phyloP scores from a whole-genome alignment of 2,329 filamentous ascomycete genomes.

The Paracoccidioides lutzii region DNA sequence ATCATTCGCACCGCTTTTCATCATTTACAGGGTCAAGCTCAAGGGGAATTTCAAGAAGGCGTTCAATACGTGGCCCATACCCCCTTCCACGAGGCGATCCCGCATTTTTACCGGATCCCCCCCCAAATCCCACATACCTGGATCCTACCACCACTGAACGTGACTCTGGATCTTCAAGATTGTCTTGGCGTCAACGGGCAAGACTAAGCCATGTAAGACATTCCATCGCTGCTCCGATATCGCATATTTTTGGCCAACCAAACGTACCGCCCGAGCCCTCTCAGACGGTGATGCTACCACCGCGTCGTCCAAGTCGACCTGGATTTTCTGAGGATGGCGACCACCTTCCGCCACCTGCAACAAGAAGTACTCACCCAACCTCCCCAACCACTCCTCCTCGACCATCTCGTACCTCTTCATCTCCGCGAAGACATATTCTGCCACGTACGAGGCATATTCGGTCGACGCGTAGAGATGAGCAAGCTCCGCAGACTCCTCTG shows the following conservation, averaged over 20 bases:
- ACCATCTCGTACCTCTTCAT: slow-evolving; percentile 20
- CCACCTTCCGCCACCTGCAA: slow-evolving; percentile 24
- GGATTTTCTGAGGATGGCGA: slow-evolving; percentile 22
- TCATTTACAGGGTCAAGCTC: slow-evolving; percentile 29
- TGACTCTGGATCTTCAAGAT: slow-evolving; percentile 19
- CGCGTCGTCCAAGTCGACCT: slow-evolving; percentile 19
- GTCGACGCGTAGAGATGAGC: slow-evolving; percentile 44
- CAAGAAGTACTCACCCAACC: slow-evolving; percentile 18
- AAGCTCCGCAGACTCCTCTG: slow-evolving; percentile 49
- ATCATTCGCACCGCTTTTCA: slow-evolving; percentile 25
- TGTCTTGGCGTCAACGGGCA: slow-evolving; percentile 28
- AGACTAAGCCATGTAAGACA: slow-evolving; percentile 32
- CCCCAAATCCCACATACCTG: slow-evolving; percentile 17
- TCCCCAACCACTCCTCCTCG: slow-evolving; percentile 16
- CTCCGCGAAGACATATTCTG: slow-evolving; percentile 27
- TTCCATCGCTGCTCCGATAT: slow-evolving; percentile 32
- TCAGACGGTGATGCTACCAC: slow-evolving; percentile 17
- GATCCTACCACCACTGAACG: slow-evolving; percentile 16
- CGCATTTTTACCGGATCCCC: slow-evolving; percentile 19
- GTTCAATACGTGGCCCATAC: slow-evolving; percentile 28
- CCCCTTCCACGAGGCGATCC: slow-evolving; percentile 27
- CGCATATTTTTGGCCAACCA: slow-evolving; percentile 32
- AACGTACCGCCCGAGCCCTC: slow-evolving; percentile 14
- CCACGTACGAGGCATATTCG: slow-evolving; percentile 43
- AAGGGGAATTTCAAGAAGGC: slow-evolving; percentile 28